phyloP scores from a whole-genome alignment of 306 rosid species.

The Senna tora region DNA sequence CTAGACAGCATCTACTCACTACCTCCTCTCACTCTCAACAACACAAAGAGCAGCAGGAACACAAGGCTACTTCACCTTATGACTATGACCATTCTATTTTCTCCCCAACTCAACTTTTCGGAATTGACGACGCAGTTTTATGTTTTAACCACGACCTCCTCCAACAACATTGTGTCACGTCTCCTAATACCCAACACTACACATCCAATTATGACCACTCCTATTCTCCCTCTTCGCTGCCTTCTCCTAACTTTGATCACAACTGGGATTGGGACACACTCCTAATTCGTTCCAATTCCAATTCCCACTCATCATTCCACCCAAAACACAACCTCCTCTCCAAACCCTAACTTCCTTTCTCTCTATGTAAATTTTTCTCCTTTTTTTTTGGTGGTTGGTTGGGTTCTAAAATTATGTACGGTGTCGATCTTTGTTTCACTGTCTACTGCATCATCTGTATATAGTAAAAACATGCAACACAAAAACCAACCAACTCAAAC shows the following conservation, averaged over 20 bases:
- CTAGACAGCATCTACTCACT: background rate
- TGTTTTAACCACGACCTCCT: too few relatives aligned
- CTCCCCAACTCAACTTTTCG: too few relatives aligned
- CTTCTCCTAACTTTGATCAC: constrained; percentile 29
- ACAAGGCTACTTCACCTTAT: too few relatives aligned
- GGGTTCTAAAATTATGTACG: background rate
- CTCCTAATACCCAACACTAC: background rate
- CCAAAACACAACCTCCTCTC: constrained; percentile 35
- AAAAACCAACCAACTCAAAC: background rate
- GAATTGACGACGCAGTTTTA: constrained; percentile 36
- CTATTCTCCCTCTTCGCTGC: constrained; percentile 29
- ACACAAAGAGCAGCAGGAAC: too few relatives aligned
- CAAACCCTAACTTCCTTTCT: too few relatives aligned
- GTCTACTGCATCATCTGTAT: background rate
- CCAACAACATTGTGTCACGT: too few relatives aligned
- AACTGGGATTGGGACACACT: constrained; percentile 50
- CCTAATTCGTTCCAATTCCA: constrained; percentile 17
- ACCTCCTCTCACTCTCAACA: too few relatives aligned
- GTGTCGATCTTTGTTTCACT: background rate
- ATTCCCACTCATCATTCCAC: background rate
- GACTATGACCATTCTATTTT: too few relatives aligned
- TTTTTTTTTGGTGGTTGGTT: too few relatives aligned
- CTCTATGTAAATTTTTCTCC: too few relatives aligned
- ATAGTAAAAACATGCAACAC: background rate
- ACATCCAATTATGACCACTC: constrained; percentile 28